Evolutionary conservation across 352 stramenopile genomes (phyloP), one percentile per base, ranked within the genome.

Genomic region (Paralagenidium karlingii): DNA sequence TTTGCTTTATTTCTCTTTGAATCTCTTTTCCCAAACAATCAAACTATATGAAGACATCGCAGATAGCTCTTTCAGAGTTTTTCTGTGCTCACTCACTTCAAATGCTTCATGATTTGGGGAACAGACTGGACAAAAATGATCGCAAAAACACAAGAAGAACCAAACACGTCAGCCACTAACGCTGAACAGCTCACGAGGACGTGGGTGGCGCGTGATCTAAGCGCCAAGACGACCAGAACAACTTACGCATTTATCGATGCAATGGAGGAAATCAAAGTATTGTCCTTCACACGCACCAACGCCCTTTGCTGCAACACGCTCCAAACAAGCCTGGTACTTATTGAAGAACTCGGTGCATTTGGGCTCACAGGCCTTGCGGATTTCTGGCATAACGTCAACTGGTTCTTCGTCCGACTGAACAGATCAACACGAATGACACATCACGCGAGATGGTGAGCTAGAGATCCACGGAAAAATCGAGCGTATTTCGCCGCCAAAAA

Each of bases 211-310:
- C 21, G 21, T 13, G 29, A 38, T 5, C 16, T 37, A 19, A 16
- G 25, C 29, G 20, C 8, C n/a, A 38, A 18, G 7, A n/a, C n/a
- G n/a, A n/a, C n/a, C n/a, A n/a, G n/a, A n/a, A n/a, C n/a, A 12
- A 75, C 73, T 37, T 82, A 94, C 83, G 63, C 90, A 97, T 78
- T 95, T 82, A 63, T 97, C 90, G 41, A 96, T 79, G 62, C 90
- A 97, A 69, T 96, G 82, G 51, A 96, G 68, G 49, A 86, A 83
- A 62, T 97, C 91, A 53, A 96, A 97, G 63, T 96, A 97, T 73
- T 96, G 94, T 51, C 84, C 85, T 52, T 96, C 87, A 59, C 91
- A 97, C 41, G 83, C 73, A 25, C 86, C 88, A 26, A 96, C 81
- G 37, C 83, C 84, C 63, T 94, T 95, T 49, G 68, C 70, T 37